Evolutionary conservation across 2,329 filamentous ascomycete genomes (phyloP).

Genomic region (Aspergillus caelatus): DNA sequence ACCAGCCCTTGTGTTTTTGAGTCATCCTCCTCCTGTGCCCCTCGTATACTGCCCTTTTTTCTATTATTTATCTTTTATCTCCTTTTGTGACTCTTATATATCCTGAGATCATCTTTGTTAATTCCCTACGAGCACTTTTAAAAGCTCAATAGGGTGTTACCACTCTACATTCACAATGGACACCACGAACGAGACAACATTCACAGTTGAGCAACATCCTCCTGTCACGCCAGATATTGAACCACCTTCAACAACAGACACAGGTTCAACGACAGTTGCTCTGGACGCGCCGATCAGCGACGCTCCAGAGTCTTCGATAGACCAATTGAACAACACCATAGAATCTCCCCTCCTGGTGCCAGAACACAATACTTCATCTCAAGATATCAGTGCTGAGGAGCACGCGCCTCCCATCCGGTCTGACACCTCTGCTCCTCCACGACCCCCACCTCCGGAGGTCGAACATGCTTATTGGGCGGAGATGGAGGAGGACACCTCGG

Average conservation of each 20-base stretch:
- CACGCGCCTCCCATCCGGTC: slow-evolving; percentile 11
- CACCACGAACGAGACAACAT: slow-evolving; percentile 14
- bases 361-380: slow-evolving; percentile 2
- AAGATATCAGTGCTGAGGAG: neutral
- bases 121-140: neutral
- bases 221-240: slow-evolving; percentile 18
- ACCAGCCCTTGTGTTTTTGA: neutral
- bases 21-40: neutral
- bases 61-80: neutral
- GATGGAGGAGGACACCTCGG: slow-evolving; percentile 58
- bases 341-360: slow-evolving; percentile 7
- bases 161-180: slow-evolving; percentile 21
- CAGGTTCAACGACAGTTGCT: slow-evolving; percentile 6
- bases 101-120: neutral
- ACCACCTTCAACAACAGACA: slow-evolving; percentile 5
- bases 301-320: slow-evolving; percentile 8
- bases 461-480: slow-evolving; percentile 55
- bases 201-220: slow-evolving; percentile 19
- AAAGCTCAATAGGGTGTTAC: neutral
- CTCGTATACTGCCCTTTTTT: neutral
- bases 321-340: slow-evolving; percentile 5
- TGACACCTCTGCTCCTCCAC: slow-evolving; percentile 20
- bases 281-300: slow-evolving; percentile 16
- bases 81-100: neutral
- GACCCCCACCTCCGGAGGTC: slow-evolving; percentile 24